Evolutionary conservation across 2,329 filamentous ascomycete species (phyloP), one percentile per base, ranked within the genome.

Genomic region (Talaromyces sp.): DNA sequence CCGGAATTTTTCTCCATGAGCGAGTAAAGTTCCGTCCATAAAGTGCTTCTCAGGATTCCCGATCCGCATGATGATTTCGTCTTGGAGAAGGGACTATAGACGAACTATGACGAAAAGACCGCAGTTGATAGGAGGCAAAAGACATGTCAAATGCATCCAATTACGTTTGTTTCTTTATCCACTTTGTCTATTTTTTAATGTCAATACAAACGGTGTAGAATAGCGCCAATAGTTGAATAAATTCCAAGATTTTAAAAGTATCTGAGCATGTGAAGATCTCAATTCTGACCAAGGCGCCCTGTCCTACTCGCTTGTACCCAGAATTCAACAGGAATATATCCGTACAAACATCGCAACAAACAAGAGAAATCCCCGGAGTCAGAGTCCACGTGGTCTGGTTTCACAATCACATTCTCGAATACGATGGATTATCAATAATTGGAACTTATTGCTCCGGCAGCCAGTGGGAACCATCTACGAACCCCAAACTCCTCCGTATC

Each of bases 341-440:
- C 15, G 27, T 31, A 60, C 10, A 60, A 13, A 27, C 25, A 39
- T 59, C 15, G 9, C 8, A 45, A 43, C 22, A 41, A n/a, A 43
- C 56, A 27, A 19, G 22, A 45, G 37, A 59, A 43, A 45, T 33
- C 7, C 39, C 15, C 47, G 13, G n/a, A 15, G 47, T 43, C 50
- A 57, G 50, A 63, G 41, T 63, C 61, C 61, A 63, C 61, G 61
- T 63, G 61, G 61, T 5, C 33, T 19, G 50, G 61, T 63, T 49
- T 63, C 61, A 63, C 39, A 63, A 63, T 52, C 22, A 39, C 52
- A 57, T 56, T 47, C 39, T 56, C 33, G 52, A 56, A 39, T 56
- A 56, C 33, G 31, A 56, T 37, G 10, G n/a, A 39, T 33, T 39
- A 56, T 22, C 33, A 56, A 15, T 22, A 33, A 39, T 56, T 56